These are phyloP conservation scores for Fusarium buxicola DNA, from an alignment of 2,329 filamentous ascomycete genomes.

Conservation along the genomic window DNA sequence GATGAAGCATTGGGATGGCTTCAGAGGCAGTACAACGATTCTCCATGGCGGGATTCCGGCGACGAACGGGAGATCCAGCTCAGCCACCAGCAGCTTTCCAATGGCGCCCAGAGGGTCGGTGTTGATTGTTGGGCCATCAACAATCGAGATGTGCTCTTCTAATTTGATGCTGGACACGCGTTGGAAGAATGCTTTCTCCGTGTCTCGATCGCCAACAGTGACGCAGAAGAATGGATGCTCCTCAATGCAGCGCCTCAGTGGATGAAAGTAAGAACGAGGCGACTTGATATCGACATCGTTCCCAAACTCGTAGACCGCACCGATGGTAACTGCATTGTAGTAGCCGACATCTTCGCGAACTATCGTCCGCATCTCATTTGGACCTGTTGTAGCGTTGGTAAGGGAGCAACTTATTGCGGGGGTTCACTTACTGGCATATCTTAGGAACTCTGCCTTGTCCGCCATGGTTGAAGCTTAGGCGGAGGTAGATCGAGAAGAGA, in stretches of 20 bases:
- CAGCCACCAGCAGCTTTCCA: conserved; percentile 17
- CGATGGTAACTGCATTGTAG: conserved; percentile 41
- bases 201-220: conserved; percentile 30
- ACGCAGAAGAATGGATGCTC: conserved; percentile 40
- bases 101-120: conserved; percentile 9
- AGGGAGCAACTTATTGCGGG: not conserved
- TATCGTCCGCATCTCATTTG: conserved; percentile 41
- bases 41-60: conserved; percentile 39
- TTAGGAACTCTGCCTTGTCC: conserved; percentile 22
- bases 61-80: conserved; percentile 34
- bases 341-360: conserved; percentile 38
- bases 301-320: conserved; percentile 34
- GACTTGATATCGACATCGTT: conserved; percentile 8
- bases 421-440: conserved; percentile 30
- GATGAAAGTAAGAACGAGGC: conserved; percentile 23
- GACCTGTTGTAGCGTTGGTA: conserved; percentile 19
- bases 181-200: conserved; percentile 40
- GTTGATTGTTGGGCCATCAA: not conserved
- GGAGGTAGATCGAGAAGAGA: not conserved
- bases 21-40: conserved; percentile 34
- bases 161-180: conserved; percentile 32
- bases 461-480: conserved; percentile 19
- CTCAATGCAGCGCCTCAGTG: conserved; percentile 34
- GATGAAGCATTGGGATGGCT: conserved; percentile 26
- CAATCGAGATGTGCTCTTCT: conserved; percentile 33